Evolutionary conservation across 176 grass and related monocot genomes (phyloP).

Genomic region (Ananas comosus): DNA sequence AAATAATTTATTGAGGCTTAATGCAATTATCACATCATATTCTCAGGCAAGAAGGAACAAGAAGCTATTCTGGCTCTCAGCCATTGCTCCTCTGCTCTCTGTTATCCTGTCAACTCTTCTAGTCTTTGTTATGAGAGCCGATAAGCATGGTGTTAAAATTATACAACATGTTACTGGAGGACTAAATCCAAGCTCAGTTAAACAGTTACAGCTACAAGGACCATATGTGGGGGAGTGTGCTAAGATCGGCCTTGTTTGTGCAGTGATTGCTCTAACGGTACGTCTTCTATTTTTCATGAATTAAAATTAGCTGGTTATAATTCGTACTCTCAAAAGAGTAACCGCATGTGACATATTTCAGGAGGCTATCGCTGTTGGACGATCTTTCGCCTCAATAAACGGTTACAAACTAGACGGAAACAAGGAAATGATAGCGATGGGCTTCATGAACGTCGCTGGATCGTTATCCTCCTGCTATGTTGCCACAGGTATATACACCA

Average conservation of each 20-base stretch:
- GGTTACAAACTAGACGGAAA: constrained; percentile 85
- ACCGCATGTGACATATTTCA: constrained; percentile 17
- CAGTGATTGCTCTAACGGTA: constrained; percentile 83
- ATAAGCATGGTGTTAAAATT: constrained; percentile 92
- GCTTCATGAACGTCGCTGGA: constrained; percentile 75
- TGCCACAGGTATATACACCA: constrained; percentile 56
- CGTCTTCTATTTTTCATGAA: not conserved
- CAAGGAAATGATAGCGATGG: constrained; percentile 98
- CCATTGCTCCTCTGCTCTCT: constrained; percentile 60
- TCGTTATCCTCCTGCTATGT: constrained; percentile 92
- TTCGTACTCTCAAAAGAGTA: no score
- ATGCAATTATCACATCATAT: constrained; percentile 8
- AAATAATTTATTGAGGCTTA: not conserved
- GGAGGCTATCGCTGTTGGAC: constrained; percentile 91
- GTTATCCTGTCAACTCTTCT: constrained; percentile 62
- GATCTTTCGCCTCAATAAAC: constrained; percentile 77
- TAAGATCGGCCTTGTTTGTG: constrained; percentile 77
- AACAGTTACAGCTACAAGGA: constrained; percentile 48
- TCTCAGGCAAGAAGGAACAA: constrained; percentile 68
- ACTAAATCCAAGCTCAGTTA: constrained; percentile 73
- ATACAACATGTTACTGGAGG: constrained; percentile 63
- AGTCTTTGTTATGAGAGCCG: constrained; percentile 60
- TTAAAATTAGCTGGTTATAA: not conserved
- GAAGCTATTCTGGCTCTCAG: constrained; percentile 86
- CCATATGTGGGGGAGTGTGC: constrained; percentile 44